Evolutionary conservation across 1,284 basidiomycete species (phyloP).

Genomic region (Earliella scabrosa): DNA sequence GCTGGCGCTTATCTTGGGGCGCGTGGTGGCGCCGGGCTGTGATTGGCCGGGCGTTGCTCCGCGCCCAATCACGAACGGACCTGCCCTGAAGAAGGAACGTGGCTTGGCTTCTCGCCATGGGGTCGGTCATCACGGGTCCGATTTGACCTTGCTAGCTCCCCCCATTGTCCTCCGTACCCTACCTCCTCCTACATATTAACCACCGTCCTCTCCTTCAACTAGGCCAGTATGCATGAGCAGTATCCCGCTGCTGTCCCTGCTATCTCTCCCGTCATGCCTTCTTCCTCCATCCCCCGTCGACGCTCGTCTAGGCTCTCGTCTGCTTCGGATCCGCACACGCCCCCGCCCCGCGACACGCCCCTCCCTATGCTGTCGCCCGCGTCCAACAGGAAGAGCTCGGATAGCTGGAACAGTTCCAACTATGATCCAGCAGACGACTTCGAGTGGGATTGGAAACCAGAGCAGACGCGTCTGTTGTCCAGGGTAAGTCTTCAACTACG

Average conservation of each 20-base stretch:
- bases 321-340: conserved; percentile 40
- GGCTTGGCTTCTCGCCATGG: conserved; percentile 26
- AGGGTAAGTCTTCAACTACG: conserved; percentile 51
- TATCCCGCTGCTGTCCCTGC: conserved; percentile 36
- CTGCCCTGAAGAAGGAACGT: conserved; percentile 38
- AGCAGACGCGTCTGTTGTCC: conserved; percentile 66
- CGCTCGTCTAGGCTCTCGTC: conserved; percentile 36
- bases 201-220: conserved; percentile 35
- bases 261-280: conserved; percentile 42
- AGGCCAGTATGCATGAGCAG: conserved; percentile 39
- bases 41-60: conserved; percentile 11
- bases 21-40: neutral
- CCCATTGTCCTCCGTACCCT: conserved; percentile 37
- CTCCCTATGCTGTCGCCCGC: conserved; percentile 46
- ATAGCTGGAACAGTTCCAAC: conserved; percentile 83
- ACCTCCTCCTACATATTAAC: conserved; percentile 28
- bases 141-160: conserved; percentile 26
- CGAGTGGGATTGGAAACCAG: conserved; percentile 73
- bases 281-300: conserved; percentile 37
- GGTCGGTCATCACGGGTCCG: conserved; percentile 24
- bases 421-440: conserved; percentile 60
- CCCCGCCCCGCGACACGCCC: conserved; percentile 41
- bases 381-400: conserved; percentile 70
- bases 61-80: conserved; percentile 25
- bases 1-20: conserved; percentile 14